Base-by-base conservation (phyloP, 2,329 filamentous ascomycete genomes). In the Stemphylium beticola region DNA sequence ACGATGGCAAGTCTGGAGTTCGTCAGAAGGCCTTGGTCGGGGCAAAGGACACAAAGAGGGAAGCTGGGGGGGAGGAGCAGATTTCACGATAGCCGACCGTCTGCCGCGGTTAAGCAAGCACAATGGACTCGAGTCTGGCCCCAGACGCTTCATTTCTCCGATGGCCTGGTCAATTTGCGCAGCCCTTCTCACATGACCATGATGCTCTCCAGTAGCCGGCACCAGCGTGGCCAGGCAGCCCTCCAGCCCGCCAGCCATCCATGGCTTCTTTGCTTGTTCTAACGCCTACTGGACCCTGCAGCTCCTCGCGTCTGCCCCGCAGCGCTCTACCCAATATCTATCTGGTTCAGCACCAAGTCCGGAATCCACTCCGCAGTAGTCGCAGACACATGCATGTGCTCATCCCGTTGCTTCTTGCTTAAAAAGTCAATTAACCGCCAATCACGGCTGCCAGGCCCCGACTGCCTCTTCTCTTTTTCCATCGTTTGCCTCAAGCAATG, bases 241-340 rank as follows among this genome's bases (percentile, higher is more conserved):
- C 3, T 22, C 22, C 22, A 22, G 22, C 22, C 22, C 3, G 3
- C 22, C 22, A 22, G 22, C 22, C 22, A 24, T 24, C n/a, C 10
- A 37, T 18, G 41, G 24, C 49, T 48, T 48, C 37, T 33, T 54
- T 53, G 37, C 48, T 55, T 53, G 49, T 50, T 49, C 39, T 26
- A 31, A 51, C 51, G 49, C 55, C 24, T 32, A 37, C 51, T 55
- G 44, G 63, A 65, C 64, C 64, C 65, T 65, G 64, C 62, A 61
- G 58, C 43, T 32, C 57, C 42, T 51, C 50, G 49, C 47, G 55
- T 42, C 39, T 32, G 46, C 65, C 65, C 61, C 63, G 61, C 62
- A 62, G 52, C 60, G 38, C 49, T 53, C 20, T 52, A 24, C 24
- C 40, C 45, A 32, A 43, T 34, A 17, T 26, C 32, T 33, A 24